Evolutionary conservation across 1,284 basidiomycete species (phyloP), one percentile per base, ranked within the genome.

Genomic region (Puccinia coronata): DNA sequence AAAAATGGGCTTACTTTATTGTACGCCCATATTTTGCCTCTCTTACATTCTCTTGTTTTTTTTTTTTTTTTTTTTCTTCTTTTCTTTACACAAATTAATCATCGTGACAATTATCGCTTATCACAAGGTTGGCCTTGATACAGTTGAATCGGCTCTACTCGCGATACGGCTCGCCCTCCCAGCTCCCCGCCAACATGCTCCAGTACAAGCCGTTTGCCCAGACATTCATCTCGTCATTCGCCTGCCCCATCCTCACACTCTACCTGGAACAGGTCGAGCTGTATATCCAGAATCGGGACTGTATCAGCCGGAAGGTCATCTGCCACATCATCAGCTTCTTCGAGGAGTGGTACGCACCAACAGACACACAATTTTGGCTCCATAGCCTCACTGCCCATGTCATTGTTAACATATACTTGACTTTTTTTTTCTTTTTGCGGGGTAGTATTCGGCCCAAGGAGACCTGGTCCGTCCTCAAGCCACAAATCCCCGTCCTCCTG

Each of bases 271-370:
- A 93, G 86, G 90, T 93, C 53, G 90, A 80, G 34, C 81, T 81
- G 20, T 67, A 74, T 20, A 63, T 82, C 34, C 82, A 75, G 53
- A 57, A 57, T 25, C 61, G 41, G 25, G 69, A 72, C 25, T 82
- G 69, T 75, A 82, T 82, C 61, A 82, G 80, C 12, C 77, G 80
- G 36, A 93, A 82, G 87, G 92, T 1, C 92, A 88, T 84, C 90
- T 93, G 28, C 89, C 90, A 34, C 73, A 82, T 12, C 79, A 83
- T 41, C 89, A 90, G 70, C 90, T 95, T 93, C 88, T 91, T 95
- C 84, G 92, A 91, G 41, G 92, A 93, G 85, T 94, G 93, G 93
- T 93, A n/a, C n/a, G n/a, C n/a, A n/a, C n/a, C n/a, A n/a, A n/a
- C n/a, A n/a, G n/a, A n/a, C n/a, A n/a, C n/a, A n/a, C n/a, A n/a